Evolutionary conservation across 2,329 filamentous ascomycete species (phyloP).

Genomic region (Corniculantispora saksenae): DNA sequence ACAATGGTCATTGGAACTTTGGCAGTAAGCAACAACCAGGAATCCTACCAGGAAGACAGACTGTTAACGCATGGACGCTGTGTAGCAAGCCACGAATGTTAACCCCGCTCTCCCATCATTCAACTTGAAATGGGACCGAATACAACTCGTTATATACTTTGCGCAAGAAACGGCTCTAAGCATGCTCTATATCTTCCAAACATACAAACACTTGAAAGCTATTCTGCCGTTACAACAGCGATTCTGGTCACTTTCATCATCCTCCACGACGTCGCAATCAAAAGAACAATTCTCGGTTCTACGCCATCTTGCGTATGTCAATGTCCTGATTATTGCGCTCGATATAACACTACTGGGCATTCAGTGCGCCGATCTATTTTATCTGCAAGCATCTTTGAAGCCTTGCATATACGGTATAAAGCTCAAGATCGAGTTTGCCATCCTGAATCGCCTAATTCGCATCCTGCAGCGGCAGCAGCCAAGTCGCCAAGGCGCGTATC

Average conservation of each 20-base stretch:
- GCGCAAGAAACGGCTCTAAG: slow-evolving; percentile 53
- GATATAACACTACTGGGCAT: slow-evolving; percentile 44
- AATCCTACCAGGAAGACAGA: background rate
- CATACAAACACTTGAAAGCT: slow-evolving; percentile 17
- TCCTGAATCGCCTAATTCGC: slow-evolving; percentile 40
- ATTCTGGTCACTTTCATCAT: slow-evolving; percentile 43
- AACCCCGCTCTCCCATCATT: slow-evolving; percentile 25
- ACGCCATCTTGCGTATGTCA: slow-evolving; percentile 45
- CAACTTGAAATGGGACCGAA: slow-evolving; percentile 48
- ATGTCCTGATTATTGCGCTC: slow-evolving; percentile 47
- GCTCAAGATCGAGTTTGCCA: slow-evolving; percentile 42
- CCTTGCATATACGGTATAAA: slow-evolving; percentile 41
- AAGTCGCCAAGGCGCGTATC: background rate
- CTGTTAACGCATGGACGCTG: background rate
- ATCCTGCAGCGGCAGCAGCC: slow-evolving; percentile 21
- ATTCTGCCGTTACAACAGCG: slow-evolving; percentile 12
- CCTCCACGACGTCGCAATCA: slow-evolving; percentile 39
- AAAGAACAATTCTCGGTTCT: slow-evolving; percentile 24
- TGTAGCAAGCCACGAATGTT: slow-evolving; percentile 30
- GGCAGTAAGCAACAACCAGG: slow-evolving; percentile 37
- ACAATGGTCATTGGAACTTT: slow-evolving; percentile 56
- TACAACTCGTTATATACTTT: slow-evolving; percentile 55
- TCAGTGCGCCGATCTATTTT: slow-evolving; percentile 38
- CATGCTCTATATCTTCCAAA: slow-evolving; percentile 45
- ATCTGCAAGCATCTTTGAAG: slow-evolving; percentile 40